phyloP scores from a whole-genome alignment of 495 filamentous ascomycete species.

The Penicillium bialowiezense region DNA sequence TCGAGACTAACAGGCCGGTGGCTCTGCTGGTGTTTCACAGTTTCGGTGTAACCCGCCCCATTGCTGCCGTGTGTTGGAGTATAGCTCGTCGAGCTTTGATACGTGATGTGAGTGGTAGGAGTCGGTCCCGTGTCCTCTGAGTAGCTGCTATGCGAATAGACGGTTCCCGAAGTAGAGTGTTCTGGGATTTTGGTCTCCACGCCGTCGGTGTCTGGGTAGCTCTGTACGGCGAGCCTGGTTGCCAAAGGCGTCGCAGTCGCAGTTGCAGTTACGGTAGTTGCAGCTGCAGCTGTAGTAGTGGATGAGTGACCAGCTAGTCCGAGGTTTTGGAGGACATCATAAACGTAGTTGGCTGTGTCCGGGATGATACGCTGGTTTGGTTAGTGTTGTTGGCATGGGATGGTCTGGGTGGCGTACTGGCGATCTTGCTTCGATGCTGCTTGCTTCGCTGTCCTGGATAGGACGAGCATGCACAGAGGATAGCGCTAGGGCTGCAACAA shows the following conservation, averaged over 20 bases:
- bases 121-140: slow-evolving; percentile 3
- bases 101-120: slow-evolving; percentile 1
- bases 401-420: slow-evolving; percentile 7
- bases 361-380: slow-evolving; percentile 32
- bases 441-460: slow-evolving; percentile 1
- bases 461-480: slow-evolving; percentile 17
- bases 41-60: slow-evolving; percentile 8
- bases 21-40: slow-evolving; percentile 8
- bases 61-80: neutral
- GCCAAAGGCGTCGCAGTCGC: neutral
- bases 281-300: neutral
- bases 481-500: slow-evolving; percentile 2
- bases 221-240: neutral
- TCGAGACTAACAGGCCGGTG: slow-evolving; percentile 19
- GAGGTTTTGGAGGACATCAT: slow-evolving; percentile 17
- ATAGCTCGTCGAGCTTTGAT: slow-evolving; percentile 2
- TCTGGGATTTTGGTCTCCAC: neutral
- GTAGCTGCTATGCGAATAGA: too few relatives aligned
- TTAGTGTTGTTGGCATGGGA: neutral
- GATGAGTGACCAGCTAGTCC: slow-evolving; percentile 15
- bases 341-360: slow-evolving; percentile 21
- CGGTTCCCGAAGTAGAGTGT: too few relatives aligned
- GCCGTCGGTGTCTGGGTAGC: neutral
- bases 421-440: slow-evolving; percentile 13
- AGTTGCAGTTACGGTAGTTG: neutral